Evolutionary conservation across 257 asterid species (phyloP), one percentile per base, ranked within the genome.

Genomic region (Scutellaria minor): DNA sequence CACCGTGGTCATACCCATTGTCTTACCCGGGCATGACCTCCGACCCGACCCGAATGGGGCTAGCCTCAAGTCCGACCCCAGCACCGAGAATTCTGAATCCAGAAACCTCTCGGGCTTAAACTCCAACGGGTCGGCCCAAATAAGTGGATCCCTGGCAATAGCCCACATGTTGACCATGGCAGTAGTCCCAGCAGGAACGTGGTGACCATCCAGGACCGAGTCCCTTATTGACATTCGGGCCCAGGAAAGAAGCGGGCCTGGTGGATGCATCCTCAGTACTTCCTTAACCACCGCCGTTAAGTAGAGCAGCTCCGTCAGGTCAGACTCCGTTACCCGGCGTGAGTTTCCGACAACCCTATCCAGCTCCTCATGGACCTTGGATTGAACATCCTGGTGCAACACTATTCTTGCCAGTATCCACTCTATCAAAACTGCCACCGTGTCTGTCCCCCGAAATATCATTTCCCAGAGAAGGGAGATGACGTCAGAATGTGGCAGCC

Each of bases 131-230:
- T 90, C 90, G 8, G 24, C 13, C 97, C 98, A 92, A 1, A 78
- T 69, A 0, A 70, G 12, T 0, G 89, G 87, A 52, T 92, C 97
- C 76, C 96, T 65, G 45, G 71, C 64, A 6, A 90, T 90, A 31
- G 98, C 96, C 98, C 98, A 92, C 98, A 92, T 92, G 18, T 90
- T 92, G 4, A 92, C 97, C 88, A 88, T 90, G 0, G 95, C 98
- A 0, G 98, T 92, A 27, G 97, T 90, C 14, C 97, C 96, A 0
- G 64, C 81, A 0, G 97, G 95, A 71, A 92, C 88, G 22, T 62
- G 82, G 58, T 84, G 55, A 6, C 97, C 96, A 45, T 81, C 95
- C 3, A 92, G 81, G 0, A 18, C 20, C 0, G 95, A 70, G 64
- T 90, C 96, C 0, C 72, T 79, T 35, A 83, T 80, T 0, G 98